These are phyloP conservation scores for Trichoderma hamatum DNA, from an alignment of 2,329 filamentous ascomycete genomes.

Conservation along the genomic window DNA sequence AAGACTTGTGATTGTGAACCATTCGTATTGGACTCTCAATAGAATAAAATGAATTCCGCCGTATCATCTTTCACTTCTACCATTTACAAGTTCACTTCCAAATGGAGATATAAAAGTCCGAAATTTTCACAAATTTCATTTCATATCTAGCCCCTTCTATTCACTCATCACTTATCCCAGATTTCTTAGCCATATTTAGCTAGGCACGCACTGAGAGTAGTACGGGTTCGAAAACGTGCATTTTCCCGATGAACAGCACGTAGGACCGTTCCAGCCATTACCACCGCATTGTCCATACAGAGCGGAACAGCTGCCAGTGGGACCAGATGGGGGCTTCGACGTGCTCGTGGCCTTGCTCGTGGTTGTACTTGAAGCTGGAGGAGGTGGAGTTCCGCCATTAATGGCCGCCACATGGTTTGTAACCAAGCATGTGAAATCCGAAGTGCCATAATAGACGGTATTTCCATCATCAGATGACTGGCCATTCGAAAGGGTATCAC, in stretches of 20 bases:
- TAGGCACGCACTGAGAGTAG: constrained; percentile 3
- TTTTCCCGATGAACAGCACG: constrained; percentile 4
- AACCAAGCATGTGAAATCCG: constrained; percentile 49
- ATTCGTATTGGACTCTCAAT: too few relatives aligned
- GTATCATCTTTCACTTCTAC: too few relatives aligned
- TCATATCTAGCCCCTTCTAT: not conserved
- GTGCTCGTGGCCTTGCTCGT: not conserved
- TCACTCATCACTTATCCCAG: not conserved
- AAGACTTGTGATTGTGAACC: too few relatives aligned
- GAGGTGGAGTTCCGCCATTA: constrained; percentile 4
- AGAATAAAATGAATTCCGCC: too few relatives aligned
- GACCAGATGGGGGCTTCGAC: not conserved
- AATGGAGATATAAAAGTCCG: not conserved
- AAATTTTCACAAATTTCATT: not conserved
- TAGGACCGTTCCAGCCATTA: not conserved
- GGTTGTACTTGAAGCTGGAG: not conserved
- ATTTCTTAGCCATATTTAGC: not conserved
- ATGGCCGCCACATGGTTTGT: constrained; percentile 44
- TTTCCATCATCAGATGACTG: constrained; percentile 48
- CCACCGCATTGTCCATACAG: constrained; percentile 16
- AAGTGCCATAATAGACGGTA: constrained; percentile 49
- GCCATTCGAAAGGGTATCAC: constrained; percentile 47
- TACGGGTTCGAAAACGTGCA: not conserved
- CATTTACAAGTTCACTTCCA: too few relatives aligned
- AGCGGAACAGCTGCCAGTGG: not conserved